These are phyloP conservation scores for Thuidium tamariscinum DNA, from an alignment of 225 moss, liverwort and hornwort genomes.

Conservation along the genomic window DNA sequence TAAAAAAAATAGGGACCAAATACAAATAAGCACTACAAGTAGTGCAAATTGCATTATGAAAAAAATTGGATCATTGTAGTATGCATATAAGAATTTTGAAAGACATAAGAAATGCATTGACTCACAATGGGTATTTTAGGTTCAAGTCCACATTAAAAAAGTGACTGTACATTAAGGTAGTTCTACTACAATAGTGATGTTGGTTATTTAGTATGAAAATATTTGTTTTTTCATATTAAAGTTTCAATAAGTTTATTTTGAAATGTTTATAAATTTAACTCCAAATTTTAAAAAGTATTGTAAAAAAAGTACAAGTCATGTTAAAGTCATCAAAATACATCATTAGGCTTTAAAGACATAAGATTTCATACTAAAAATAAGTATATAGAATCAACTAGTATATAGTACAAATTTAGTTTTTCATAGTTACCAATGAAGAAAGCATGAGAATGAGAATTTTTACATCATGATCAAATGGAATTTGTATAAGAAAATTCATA, in stretches of 20 bases:
- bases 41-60: neutral
- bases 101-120: neutral
- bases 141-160: neutral
- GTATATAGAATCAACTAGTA: neutral
- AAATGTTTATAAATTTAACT: neutral
- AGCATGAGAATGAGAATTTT: neutral
- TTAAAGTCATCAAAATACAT: neutral
- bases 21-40: neutral
- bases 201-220: neutral
- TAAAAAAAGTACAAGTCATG: neutral
- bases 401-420: rapidly evolving
- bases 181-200: neutral
- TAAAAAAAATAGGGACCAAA: neutral
- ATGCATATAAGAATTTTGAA: rapidly evolving
- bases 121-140: rapidly evolving
- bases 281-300: neutral
- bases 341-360: neutral
- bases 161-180: rapidly evolving
- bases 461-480: neutral
- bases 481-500: neutral
- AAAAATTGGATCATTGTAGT: rapidly evolving
- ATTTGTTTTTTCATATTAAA: neutral
- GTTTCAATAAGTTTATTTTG: neutral
- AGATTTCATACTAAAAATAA: neutral
- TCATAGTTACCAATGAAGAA: rapidly evolving